Evolutionary conservation across 768 basidiomycete genomes (phyloP), one percentile per base, ranked within the genome.

Genomic region (Boletellus emodensis): DNA sequence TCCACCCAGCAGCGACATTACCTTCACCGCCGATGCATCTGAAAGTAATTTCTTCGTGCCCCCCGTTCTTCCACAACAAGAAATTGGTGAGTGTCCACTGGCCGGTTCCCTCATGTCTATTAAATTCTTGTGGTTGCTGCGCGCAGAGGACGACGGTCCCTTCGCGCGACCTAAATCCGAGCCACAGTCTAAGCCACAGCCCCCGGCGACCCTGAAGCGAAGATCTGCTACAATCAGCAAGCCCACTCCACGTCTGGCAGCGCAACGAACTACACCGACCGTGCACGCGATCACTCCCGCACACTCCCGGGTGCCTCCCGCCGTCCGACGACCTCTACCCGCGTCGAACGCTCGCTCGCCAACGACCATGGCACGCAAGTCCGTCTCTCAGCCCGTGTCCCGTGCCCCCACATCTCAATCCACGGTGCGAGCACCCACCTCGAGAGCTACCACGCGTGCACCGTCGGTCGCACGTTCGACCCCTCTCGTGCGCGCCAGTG

Each of bases 111-210:
- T 28, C 7, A 6, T 15, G 13, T 15, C 43, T 39, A 46, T 22
- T 49, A 4, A 35, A 52, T 26, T 12, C 14, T n/a, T 40, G 24
- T 26, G 24, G 24, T 44, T 18, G 48, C 22, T 7, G 14, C 11
- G 3, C 8, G 17, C 43, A 66, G 65, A 59, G 39, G 68, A 69
- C 37, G 68, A 69, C 30, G 44, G 61, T 42, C 66, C 64, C 6
- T 69, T 67, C 46, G 56, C 54, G 11, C 55, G 44, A 22, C 37
- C 46, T 10, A 61, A 59, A 33, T 36, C 49, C 13, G 30, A 44
- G 17, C 40, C 28, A 12, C 41, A 28, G 42, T 20, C 36, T 42
- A 58, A 62, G 48, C 39, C 52, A 10, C 52, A 51, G 41, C 40
- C 55, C 3, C 36, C 39, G 30, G 24, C 54, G n/a, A 37, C 17